Conservation (phyloP, 2,329 filamentous ascomycete genomes). For the Talaromyces verruculosus region DNA sequence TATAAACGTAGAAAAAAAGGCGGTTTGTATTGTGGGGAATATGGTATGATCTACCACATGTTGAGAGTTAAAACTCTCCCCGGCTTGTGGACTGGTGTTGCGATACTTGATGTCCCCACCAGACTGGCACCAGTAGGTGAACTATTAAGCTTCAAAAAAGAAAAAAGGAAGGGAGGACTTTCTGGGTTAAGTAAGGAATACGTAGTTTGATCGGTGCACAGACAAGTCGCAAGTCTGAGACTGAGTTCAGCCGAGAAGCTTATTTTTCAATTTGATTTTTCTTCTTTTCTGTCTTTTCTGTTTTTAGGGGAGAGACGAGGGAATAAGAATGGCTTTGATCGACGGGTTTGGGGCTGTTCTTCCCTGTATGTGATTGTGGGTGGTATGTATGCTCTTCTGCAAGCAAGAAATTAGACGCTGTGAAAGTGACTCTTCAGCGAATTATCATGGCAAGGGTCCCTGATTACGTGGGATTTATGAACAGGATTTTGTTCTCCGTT, state of each 20-base stretch:
- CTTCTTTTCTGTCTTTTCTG: not conserved
- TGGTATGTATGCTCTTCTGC: not conserved
- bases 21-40: not conserved
- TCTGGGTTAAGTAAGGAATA: not conserved
- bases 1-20: not conserved
- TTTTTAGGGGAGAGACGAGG: not conserved
- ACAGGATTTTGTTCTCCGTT: not conserved
- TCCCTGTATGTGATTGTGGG: not conserved
- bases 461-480: not conserved
- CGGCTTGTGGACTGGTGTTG: not conserved
- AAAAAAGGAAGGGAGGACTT: not conserved
- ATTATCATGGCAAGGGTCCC: not conserved
- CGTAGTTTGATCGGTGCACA: conserved; percentile 1
- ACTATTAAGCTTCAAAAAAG: not conserved
- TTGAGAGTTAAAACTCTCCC: not conserved
- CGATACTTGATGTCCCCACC: not conserved
- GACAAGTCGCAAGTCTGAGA: not conserved
- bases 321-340: conserved; percentile 1
- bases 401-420: not conserved
- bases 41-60: conserved; percentile 4
- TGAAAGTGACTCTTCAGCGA: not conserved
- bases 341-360: not conserved
- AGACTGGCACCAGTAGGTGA: not conserved
- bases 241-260: conserved; percentile 1
- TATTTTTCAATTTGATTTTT: not conserved